These are phyloP conservation scores for Zoysia pacifica DNA, from an alignment of 176 grass and related monocot genomes.

Conservation along the genomic window DNA sequence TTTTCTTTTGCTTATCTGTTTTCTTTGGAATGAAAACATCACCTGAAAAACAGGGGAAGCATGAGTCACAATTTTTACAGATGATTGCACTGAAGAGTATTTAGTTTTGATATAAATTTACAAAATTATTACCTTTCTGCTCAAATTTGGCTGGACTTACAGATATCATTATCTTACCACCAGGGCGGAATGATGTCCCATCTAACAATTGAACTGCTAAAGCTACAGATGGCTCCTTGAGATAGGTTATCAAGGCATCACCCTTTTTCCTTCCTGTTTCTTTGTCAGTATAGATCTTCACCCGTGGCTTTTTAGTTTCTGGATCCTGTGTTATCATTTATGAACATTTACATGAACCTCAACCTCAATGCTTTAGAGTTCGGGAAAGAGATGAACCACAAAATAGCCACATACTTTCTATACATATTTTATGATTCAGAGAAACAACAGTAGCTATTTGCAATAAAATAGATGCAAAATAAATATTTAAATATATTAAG, in stretches of 20 bases:
- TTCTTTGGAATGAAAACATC: constrained; percentile 79
- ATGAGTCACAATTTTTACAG: constrained; percentile 26
- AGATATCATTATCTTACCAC: constrained; percentile 78
- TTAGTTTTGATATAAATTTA: constrained; percentile 3
- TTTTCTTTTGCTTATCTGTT: constrained; percentile 88
- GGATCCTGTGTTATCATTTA: constrained; percentile 62
- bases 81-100: constrained; percentile 13
- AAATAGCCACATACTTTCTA: neutral
- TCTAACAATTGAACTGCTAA: constrained; percentile 85
- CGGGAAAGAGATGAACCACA: constrained; percentile 21
- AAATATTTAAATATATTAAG: neutral
- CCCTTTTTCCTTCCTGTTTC: constrained; percentile 86
- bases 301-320: constrained; percentile 82
- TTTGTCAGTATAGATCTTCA: constrained; percentile 91
- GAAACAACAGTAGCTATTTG: constrained; percentile 16
- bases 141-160: constrained; percentile 78
- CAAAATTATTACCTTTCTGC: constrained; percentile 74
- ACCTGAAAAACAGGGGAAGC: constrained; percentile 52
- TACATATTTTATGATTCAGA: constrained; percentile 23
- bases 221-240: constrained; percentile 95
- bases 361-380: constrained; percentile 5
- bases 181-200: constrained; percentile 75
- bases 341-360: constrained; percentile 11
- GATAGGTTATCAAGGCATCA: constrained; percentile 86
- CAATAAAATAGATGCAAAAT: constrained; percentile 25